Evolutionary conservation across 2,329 filamentous ascomycete species (phyloP).

Genomic region (Myriosclerotinia curreyana): DNA sequence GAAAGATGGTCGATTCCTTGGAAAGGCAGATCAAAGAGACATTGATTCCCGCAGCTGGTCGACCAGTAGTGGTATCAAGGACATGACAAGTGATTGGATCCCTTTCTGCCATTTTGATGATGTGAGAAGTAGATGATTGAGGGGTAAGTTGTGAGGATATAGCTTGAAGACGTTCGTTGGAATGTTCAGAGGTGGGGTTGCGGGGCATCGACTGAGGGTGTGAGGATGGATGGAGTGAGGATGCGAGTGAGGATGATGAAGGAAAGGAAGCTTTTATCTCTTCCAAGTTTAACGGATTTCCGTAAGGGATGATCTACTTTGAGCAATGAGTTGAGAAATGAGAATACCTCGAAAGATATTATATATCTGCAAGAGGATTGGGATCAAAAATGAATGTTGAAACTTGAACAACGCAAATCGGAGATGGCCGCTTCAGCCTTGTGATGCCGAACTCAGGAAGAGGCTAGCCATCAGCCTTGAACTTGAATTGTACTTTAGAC

Average conservation of each 20-base stretch:
- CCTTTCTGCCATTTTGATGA: slow-evolving; percentile 23
- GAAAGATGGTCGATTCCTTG: slow-evolving; percentile 49
- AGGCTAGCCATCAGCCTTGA: neutral
- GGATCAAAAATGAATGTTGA: neutral
- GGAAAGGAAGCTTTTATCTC: neutral
- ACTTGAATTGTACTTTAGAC: neutral
- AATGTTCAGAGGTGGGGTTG: slow-evolving; percentile 11
- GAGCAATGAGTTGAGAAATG: neutral
- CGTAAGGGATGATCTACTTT: too few relatives aligned
- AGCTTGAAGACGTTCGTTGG: slow-evolving; percentile 7
- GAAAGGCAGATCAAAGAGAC: slow-evolving; percentile 47
- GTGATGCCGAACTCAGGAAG: neutral
- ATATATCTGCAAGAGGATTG: neutral
- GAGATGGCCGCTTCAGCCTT: slow-evolving; percentile 31
- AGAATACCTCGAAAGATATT: too few relatives aligned
- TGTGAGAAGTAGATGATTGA: neutral
- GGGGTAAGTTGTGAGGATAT: slow-evolving; percentile 11
- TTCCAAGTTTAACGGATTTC: neutral
- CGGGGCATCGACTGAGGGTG: slow-evolving; percentile 14
- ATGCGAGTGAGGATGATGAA: neutral
- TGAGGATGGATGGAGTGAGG: neutral
- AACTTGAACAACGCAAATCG: slow-evolving; percentile 23
- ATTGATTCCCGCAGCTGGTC: slow-evolving; percentile 62
- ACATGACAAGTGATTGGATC: slow-evolving; percentile 82
- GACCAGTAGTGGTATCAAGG: slow-evolving; percentile 75